phyloP scores from a whole-genome alignment of 139 green algal genomes.

The Chlorella ohadii region DNA sequence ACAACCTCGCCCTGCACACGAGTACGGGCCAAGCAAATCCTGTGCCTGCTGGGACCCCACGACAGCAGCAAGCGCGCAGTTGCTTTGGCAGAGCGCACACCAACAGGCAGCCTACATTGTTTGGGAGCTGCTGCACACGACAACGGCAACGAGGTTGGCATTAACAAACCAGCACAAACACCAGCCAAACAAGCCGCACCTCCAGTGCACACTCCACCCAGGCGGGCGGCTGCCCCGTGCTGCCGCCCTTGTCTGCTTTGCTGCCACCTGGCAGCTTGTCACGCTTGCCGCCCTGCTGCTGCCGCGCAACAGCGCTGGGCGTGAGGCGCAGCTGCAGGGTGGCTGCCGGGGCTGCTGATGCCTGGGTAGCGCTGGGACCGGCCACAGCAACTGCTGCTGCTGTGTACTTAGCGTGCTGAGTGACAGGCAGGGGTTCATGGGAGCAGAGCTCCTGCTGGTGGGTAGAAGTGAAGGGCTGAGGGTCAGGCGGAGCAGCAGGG shows the following conservation, averaged over 20 bases:
- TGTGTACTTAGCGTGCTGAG: conserved; percentile 29
- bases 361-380: too few species aligned
- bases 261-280: conserved; percentile 4
- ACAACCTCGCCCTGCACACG: not conserved
- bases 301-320: not conserved
- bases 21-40: not conserved
- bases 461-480: too few species aligned
- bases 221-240: not conserved
- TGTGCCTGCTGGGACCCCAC: too few species aligned
- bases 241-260: not conserved
- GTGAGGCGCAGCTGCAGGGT: conserved; percentile 1
- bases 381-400: not conserved
- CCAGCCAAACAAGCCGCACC: conserved; percentile 2
- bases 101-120: too few species aligned
- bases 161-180: too few species aligned
- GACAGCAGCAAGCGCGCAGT: too few species aligned
- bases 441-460: conserved; percentile 20
- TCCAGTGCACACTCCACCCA: conserved; percentile 9
- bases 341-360: not conserved
- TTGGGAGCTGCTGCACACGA: too few species aligned
- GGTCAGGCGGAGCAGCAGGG: too few species aligned
- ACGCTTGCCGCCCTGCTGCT: conserved; percentile 18
- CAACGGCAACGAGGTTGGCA: too few species aligned
- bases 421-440: not conserved
- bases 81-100: too few species aligned